phyloP scores from a whole-genome alignment of 2,329 filamentous ascomycete genomes.

The Furcasterigmium sp. region DNA sequence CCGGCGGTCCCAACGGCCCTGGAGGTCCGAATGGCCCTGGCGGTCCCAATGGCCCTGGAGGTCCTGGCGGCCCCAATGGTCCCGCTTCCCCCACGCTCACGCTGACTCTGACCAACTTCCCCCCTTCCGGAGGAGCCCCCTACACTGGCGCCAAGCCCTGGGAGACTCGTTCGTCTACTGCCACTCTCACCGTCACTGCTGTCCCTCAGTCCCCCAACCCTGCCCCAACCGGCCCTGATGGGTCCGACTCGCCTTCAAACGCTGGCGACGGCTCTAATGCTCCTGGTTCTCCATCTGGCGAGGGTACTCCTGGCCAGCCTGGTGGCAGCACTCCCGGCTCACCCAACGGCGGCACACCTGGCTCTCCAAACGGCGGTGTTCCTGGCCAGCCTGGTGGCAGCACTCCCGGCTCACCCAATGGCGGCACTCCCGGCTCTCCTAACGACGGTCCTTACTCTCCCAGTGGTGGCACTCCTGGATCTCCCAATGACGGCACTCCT shows the following conservation, averaged over 20 bases:
- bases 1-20: no score
- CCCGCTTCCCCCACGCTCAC: conserved; percentile 12
- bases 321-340: background rate
- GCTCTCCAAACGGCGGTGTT: background rate
- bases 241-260: conserved; percentile 4
- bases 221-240: background rate
- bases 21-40: background rate
- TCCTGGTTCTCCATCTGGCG: background rate
- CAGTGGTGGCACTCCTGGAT: background rate
- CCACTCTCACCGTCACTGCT: conserved; percentile 11
- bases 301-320: background rate
- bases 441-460: no score
- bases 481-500: background rate
- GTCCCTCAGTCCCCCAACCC: conserved; percentile 12
- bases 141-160: conserved; percentile 11
- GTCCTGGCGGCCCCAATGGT: conserved; percentile 3
- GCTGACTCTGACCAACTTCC: conserved; percentile 10
- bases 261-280: conserved; percentile 7
- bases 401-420: background rate
- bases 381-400: background rate
- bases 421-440: background rate
- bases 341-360: background rate
- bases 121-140: conserved; percentile 13
- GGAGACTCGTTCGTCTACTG: conserved; percentile 6
- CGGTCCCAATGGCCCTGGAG: conserved; percentile 7